Evolutionary conservation across 129 eudicot genomes (phyloP), one percentile per base, ranked within the genome.

Genomic region (Cynara cardunculus): DNA sequence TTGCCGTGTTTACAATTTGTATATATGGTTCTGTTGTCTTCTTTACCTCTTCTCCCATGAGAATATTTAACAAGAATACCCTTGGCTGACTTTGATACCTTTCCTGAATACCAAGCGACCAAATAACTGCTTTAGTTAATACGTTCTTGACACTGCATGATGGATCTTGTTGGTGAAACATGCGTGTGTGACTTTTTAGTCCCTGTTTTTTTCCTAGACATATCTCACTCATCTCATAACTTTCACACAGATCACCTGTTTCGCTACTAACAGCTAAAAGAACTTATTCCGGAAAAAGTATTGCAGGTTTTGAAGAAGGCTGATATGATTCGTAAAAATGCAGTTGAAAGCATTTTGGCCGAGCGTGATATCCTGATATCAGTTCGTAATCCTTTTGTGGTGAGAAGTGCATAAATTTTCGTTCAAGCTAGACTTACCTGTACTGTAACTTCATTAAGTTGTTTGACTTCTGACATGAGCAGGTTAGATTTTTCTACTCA

Each of bases 361-460:
- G 98, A 96, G 77, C 91, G 99, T 19, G 97, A 96, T 87, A 96
- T 96, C 81, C 73, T 96, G 79, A 96, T 96, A 78, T 87, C 99
- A 68, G 89, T 90, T 80, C 95, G 99, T 73, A 96, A 96, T 87
- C 99, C 99, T 76, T 92, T 96, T 82, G 99, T 96, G 97, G 99
- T 96, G 82, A 92, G 97, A 72, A 85, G 77, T 34, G 46, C 53
- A 26, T 25, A 56, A 14, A 68, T 27, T 8, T 41, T 62, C 56
- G 14, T 30, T 84, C 35, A 27, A 35, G 18, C 66, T 74, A 65
- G 25, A 69, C 24, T 66, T 73, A 37, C 56, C n/a, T 85, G 46
- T 82, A 69, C 10, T 24, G 69, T 72, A 72, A 59, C 66, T 62
- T 85, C 75, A 76, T 85, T 86, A 73, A 81, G 62, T 31, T 72